Base-by-base conservation (phyloP, 2,329 filamentous ascomycete species). In the Cladophialophora immunda region DNA sequence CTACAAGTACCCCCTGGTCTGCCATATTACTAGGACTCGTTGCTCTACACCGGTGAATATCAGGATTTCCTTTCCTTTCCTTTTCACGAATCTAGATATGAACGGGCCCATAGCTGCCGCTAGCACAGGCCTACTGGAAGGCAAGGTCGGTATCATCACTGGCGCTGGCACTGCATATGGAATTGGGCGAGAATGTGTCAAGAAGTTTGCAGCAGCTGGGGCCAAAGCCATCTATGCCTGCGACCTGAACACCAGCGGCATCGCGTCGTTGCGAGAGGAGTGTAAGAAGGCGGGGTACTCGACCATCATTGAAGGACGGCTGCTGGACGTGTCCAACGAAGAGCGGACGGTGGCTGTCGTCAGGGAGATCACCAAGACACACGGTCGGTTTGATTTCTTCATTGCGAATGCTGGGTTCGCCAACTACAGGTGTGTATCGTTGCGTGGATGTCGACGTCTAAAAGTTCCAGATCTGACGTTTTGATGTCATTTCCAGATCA, bases 111-210 rank as follows among this genome's bases (percentile, higher is more conserved):
- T n/a, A n/a, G n/a, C n/a, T n/a, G n/a, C 17, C 19, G 4, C n/a
- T 19, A 56, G 30, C 7, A 8, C 15, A 2, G 27, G 19, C n/a
- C 13, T 60, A 34, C 34, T 67, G 7, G 41, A 59, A 36, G 56
- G 62, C 4, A 27, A 73, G 45, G 74, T 76, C 22, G 71, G 72
- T 17, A 19, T 75, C 22, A 70, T 75, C 22, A 75, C 74, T 0
- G 74, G 74, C n/a, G 74, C 74, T 0, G 74, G 74, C 0, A 75
- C 74, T 0, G 69, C 74, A 1, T 65, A 70, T 25, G 73, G 74
- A 2, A 76, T 76, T 32, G 74, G 74, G 1, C 56, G 74, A 17
- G 74, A 73, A 3, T 55, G 72, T 8, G 72, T 74, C 0, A 54
- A 74, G 9, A 65, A 59, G 0, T 62, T 73, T 7, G 73, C 73